These are phyloP conservation scores for Suhomyces wounanorum DNA, from an alignment of 1,139 yeast genomes.

Conservation along the genomic window DNA sequence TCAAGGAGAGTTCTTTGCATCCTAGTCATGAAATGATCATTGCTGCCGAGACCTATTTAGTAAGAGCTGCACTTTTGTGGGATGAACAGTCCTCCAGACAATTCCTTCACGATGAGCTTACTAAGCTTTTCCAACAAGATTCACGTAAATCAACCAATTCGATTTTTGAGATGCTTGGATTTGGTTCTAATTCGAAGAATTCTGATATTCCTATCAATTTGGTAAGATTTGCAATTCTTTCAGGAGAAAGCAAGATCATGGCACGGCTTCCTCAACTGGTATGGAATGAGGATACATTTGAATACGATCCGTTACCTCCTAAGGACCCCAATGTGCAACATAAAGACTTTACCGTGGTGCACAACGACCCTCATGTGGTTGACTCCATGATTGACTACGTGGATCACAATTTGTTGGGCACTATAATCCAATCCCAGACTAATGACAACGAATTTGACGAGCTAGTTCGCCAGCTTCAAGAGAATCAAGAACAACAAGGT, in stretches of 20 bases:
- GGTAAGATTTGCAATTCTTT: conserved; percentile 64
- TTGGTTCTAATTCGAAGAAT: conserved; percentile 7
- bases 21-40: conserved; percentile 32
- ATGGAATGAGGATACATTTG: conserved; percentile 68
- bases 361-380: conserved; percentile 22
- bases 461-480: conserved; percentile 25
- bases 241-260: conserved; percentile 71
- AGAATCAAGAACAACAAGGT: conserved; percentile 13
- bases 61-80: conserved; percentile 54
- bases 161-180: conserved; percentile 23
- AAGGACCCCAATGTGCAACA: conserved; percentile 29
- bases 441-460: conserved; percentile 32
- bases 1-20: conserved; percentile 27
- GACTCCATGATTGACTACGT: conserved; percentile 35
- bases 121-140: conserved; percentile 30
- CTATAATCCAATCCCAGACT: conserved; percentile 36
- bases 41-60: conserved; percentile 53
- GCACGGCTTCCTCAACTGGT: conserved; percentile 62
- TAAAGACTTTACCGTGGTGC: conserved; percentile 31
- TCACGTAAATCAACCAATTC: conserved; percentile 15
- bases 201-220: conserved; percentile 56
- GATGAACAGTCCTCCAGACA: conserved; percentile 45
- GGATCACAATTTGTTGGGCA: conserved; percentile 36
- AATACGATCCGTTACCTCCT: conserved; percentile 74
- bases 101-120: conserved; percentile 52